Base-by-base conservation (phyloP, 2,329 filamentous ascomycete species). In the Camptophora hylomeconis region DNA sequence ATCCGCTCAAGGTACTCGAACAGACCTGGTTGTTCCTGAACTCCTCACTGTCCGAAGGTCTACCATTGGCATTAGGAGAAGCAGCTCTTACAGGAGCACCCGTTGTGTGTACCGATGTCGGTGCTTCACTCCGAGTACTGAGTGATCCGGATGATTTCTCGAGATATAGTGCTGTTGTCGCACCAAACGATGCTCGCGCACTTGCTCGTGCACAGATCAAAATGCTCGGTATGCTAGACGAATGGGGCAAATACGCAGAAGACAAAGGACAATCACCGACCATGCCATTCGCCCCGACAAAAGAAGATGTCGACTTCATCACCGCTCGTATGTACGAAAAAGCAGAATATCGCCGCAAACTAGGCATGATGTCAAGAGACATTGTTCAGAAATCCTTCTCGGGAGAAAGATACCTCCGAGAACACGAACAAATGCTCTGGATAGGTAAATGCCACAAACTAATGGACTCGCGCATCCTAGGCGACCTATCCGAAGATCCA, bases 371-470 rank as follows among this genome's bases (percentile, higher is more conserved):
- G 51, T 66, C 64, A 1, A 61, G 70, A 13, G 56, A 57, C 22
- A 71, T 72, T 23, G 69, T 74, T 3, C 63, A 70, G 31, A 68
- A 69, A 39, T 67, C 61, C 8, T 74, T 74, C 47, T 63, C 63
- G 27, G 67, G 69, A 3, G 65, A 71, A 23, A 58, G 69, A 1
- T 74, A 73, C 44, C 58, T 73, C 14, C 62, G 71, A 20, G 69
- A 72, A 45, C 69, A 73, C 45, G 69, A 73, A 44, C 69, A 75
- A 42, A 69, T 65, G 63, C 61, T 68, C 33, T 69, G 66, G 65
- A 51, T 58, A 20, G 54, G 53, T 28, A 58, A 58, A 38, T 45
- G 48, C 3, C 40, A 42, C 7, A 55, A 51, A 30, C 39, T 47
- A 22, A 53, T 54, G 46, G 42, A 24, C 7, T 7, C 7, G 7